These are phyloP conservation scores for Chlamydomonas sp. DNA, from an alignment of 139 green algal species.

Conservation along the genomic window DNA sequence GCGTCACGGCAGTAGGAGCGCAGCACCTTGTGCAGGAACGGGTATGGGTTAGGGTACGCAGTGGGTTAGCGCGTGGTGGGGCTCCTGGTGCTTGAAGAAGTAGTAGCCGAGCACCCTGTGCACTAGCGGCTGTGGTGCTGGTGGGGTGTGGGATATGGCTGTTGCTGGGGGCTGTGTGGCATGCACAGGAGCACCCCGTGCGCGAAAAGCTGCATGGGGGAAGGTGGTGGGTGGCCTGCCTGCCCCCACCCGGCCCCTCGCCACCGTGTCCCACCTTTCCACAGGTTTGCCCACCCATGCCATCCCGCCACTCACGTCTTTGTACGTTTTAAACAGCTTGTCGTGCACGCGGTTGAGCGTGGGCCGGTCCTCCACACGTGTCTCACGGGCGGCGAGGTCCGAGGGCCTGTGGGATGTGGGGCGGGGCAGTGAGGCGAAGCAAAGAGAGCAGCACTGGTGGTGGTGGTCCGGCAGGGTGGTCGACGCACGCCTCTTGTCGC, in stretches of 20 bases:
- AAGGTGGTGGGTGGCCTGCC: neutral
- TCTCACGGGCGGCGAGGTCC: slow-evolving; percentile 8
- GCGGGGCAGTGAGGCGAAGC: no score
- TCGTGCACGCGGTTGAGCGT: slow-evolving; percentile 10
- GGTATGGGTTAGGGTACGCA: neutral
- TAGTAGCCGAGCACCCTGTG: slow-evolving; percentile 42
- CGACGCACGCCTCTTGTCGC: no score
- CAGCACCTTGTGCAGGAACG: slow-evolving; percentile 38
- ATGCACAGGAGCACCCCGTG: no score
- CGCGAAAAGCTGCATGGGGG: no score
- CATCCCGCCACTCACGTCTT: neutral
- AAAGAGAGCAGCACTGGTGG: neutral
- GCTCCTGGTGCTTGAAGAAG: neutral
- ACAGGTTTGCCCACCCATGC: neutral
- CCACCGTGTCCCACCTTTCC: neutral
- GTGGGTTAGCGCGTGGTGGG: neutral
- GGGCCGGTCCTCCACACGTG: slow-evolving; percentile 17
- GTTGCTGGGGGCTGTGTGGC: neutral
- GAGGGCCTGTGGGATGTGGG: neutral
- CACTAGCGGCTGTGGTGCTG: neutral
- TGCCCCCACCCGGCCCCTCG: neutral
- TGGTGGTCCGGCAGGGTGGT: no score
- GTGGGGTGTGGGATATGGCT: neutral
- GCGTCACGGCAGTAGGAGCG: slow-evolving; percentile 8
- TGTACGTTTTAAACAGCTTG: slow-evolving; percentile 34